Evolutionary conservation across 495 filamentous ascomycete genomes (phyloP), one percentile per base, ranked within the genome.

Genomic region (Aspergillus avenaceus): DNA sequence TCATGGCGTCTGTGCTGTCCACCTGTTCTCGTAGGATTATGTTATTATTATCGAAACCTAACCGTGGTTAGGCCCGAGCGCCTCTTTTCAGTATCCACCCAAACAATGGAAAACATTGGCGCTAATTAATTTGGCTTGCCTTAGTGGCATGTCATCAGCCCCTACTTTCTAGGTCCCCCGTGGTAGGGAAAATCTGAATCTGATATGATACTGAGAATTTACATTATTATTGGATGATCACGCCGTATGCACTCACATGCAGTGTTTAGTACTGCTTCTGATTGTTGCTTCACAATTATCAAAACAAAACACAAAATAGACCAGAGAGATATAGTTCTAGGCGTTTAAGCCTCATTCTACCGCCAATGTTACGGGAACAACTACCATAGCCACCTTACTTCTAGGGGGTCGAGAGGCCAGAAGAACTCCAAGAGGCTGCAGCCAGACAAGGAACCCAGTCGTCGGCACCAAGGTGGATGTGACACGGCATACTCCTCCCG

Each of bases 91-190:
- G 31, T 16, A 25, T 43, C 32, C 24, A 36, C 21, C 25, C 13
- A 45, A 54, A 54, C 41, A 54, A 54, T 45, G 43, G 40, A 44
- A 29, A 37, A 45, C 5, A 24, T 28, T 37, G 40, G 41, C 57
- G 57, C 57, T 60, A 56, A 60, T 45, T 23, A 32, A 54, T 54
- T 61, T 61, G 58, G 58, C 54, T 57, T 57, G 47, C 54, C 52
- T 56, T 61, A 61, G 58, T 50, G 58, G 37, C 58, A 55, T 61
- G 58, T 61, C 58, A 61, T 46, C 49, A 47, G 51, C 50, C 47
- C 50, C 58, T 54, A 52, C 41, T 50, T 53, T 34, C 25, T 14
- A 21, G 21, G 41, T 43, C 40, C 51, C 47, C 45, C 54, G 47
- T 58, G 41, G 24, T 47, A 24, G 41, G 36, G 24, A 41, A 18